Conservation (phyloP, 2,329 filamentous ascomycete genomes). For the Alternaria infectoria region DNA sequence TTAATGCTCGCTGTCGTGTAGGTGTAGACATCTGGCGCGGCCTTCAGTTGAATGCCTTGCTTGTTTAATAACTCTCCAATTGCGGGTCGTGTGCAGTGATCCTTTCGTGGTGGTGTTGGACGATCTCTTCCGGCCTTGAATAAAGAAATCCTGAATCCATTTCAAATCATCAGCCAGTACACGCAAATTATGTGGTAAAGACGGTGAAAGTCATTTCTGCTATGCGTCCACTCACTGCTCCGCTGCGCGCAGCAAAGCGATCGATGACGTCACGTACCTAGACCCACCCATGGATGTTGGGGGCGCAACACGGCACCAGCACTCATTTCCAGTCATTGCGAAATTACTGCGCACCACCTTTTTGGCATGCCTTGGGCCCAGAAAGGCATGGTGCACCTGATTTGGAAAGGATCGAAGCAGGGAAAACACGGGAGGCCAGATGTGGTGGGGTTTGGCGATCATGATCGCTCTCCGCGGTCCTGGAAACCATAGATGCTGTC, state of each 20-base stretch:
- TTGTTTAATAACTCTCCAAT: not conserved
- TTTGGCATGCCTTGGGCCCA: not conserved
- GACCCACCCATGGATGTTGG: too few species aligned
- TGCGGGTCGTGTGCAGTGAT: not conserved
- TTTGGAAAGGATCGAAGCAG: conserved; percentile 12
- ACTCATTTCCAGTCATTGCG: not conserved
- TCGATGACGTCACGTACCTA: conserved; percentile 2
- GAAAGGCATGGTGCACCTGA: not conserved
- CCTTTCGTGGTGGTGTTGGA: not conserved
- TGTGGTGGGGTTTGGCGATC: conserved; percentile 10
- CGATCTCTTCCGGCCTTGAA: not conserved
- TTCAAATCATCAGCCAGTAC: not conserved
- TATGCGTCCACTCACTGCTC: not conserved
- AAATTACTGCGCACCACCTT: not conserved
- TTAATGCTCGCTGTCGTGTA: not conserved
- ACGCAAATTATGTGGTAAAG: not conserved
- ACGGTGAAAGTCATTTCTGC: not conserved
- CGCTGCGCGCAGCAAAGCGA: too few species aligned
- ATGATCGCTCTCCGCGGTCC: conserved; percentile 1
- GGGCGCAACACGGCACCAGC: not conserved
- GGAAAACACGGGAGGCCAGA: conserved; percentile 5
- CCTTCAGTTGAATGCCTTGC: not conserved
- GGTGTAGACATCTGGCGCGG: not conserved
- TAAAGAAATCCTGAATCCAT: not conserved
- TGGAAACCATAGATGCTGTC: not conserved